phyloP scores from a whole-genome alignment of 2,329 filamentous ascomycete genomes.

The Colletotrichum viniferum region DNA sequence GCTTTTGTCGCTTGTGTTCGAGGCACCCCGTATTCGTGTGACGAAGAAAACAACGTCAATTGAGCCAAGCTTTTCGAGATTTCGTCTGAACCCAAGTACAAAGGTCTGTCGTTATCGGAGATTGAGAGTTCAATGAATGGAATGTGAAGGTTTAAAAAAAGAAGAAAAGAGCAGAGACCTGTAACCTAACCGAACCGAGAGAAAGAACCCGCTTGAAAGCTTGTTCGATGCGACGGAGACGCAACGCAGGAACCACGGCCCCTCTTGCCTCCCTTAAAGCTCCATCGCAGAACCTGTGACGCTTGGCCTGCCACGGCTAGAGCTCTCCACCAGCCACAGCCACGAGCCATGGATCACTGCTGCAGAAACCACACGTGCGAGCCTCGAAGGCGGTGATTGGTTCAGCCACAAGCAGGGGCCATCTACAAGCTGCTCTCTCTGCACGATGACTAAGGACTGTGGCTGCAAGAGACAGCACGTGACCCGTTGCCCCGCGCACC shows the following conservation, averaged over 20 bases:
- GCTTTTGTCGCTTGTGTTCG: neutral
- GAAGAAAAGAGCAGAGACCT: neutral
- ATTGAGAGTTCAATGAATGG: neutral
- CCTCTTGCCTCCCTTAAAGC: neutral
- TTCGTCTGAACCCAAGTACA: neutral
- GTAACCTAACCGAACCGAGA: conserved; percentile 2
- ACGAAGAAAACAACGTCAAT: neutral
- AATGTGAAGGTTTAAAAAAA: neutral
- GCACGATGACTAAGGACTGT: neutral
- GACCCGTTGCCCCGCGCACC: conserved; percentile 21
- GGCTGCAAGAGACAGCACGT: neutral
- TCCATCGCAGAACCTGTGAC: conserved; percentile 11
- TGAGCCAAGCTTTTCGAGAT: neutral
- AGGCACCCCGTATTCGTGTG: neutral
- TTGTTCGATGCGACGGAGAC: conserved; percentile 7
- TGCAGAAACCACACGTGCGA: conserved; percentile 5
- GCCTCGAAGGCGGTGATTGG: neutral
- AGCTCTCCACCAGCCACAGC: conserved; percentile 18
- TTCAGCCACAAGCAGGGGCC: neutral
- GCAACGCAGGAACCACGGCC: neutral
- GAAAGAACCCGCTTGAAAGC: conserved; percentile 19
- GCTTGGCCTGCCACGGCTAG: neutral
- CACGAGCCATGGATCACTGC: neutral
- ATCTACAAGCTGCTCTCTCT: neutral
- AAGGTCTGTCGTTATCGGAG: neutral